Evolutionary conservation across 352 stramenopile species (phyloP).

Genomic region (Globisporangium acanthophoron): DNA sequence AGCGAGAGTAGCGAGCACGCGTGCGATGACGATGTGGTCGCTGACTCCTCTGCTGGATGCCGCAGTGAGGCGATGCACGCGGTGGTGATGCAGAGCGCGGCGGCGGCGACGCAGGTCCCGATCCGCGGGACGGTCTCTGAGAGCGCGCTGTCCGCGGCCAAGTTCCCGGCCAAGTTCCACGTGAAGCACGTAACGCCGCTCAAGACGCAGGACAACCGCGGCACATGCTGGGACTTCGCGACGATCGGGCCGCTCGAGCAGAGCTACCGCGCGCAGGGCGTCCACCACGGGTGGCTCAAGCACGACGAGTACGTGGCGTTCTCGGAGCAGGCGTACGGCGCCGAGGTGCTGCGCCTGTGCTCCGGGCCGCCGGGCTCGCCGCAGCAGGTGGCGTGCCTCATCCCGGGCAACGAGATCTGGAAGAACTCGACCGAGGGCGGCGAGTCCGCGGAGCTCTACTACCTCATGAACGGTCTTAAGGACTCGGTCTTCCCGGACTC

Average conservation of each 20-base stretch:
- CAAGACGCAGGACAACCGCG: constrained; percentile 66
- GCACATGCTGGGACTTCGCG: constrained; percentile 69
- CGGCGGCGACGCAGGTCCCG: neutral
- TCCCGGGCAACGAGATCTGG: constrained; percentile 56
- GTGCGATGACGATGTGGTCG: no score
- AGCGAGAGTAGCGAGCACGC: neutral
- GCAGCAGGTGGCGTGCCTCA: constrained; percentile 54
- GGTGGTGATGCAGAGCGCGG: constrained; percentile 19
- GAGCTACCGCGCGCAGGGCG: constrained; percentile 54
- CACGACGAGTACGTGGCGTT: constrained; percentile 50
- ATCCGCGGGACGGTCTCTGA: constrained; percentile 12
- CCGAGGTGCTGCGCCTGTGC: constrained; percentile 54
- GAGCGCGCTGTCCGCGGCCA: constrained; percentile 14
- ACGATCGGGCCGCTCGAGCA: constrained; percentile 61
- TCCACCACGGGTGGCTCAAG: constrained; percentile 44
- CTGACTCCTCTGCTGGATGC: no score
- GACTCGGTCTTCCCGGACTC: constrained; percentile 45
- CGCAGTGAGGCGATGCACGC: constrained; percentile 45
- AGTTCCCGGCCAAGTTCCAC: constrained; percentile 50
- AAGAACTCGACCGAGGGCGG: constrained; percentile 64
- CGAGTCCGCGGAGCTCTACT: constrained; percentile 39
- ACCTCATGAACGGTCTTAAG: constrained; percentile 46
- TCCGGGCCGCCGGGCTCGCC: constrained; percentile 34
- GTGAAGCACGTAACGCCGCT: constrained; percentile 48
- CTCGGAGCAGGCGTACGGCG: constrained; percentile 62